Evolutionary conservation across 108 stramenopile species (phyloP).

Genomic region (Cyclostephanos tholiformis): DNA sequence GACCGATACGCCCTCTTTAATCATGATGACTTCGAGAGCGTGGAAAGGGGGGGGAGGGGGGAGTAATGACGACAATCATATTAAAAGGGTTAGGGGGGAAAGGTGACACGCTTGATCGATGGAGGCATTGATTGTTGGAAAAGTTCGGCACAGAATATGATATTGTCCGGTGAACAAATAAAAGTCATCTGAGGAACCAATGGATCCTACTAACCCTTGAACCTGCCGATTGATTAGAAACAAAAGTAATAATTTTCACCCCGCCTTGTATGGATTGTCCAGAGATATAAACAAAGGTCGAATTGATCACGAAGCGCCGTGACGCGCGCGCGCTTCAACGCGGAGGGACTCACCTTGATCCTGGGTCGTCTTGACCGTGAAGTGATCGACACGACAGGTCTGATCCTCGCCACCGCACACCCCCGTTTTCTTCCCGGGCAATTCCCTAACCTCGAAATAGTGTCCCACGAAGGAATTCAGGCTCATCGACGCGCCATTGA

Average conservation of each 20-base stretch:
- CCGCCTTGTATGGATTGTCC: too few relatives aligned
- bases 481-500: slow-evolving; percentile 53
- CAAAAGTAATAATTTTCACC: too few relatives aligned
- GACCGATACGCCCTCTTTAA: slow-evolving; percentile 43
- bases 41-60: neutral
- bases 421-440: slow-evolving; percentile 53
- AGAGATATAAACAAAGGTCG: too few relatives aligned
- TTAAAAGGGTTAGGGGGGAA: neutral
- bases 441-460: slow-evolving; percentile 72
- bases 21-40: slow-evolving; percentile 24
- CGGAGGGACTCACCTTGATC: slow-evolving; percentile 62
- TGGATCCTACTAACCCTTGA: too few relatives aligned
- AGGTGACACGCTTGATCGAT: too few relatives aligned
- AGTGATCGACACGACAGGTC: slow-evolving; percentile 54
- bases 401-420: slow-evolving; percentile 52
- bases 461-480: slow-evolving; percentile 78
- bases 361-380: slow-evolving; percentile 62
- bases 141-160: too few relatives aligned
- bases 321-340: too few relatives aligned
- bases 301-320: too few relatives aligned
- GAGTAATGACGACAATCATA: neutral
- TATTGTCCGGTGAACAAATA: too few relatives aligned
- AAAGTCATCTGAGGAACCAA: too few relatives aligned
- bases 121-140: too few relatives aligned
- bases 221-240: too few relatives aligned